Base-by-base conservation (phyloP, 345 rosid species). In the Brassica cretica region DNA sequence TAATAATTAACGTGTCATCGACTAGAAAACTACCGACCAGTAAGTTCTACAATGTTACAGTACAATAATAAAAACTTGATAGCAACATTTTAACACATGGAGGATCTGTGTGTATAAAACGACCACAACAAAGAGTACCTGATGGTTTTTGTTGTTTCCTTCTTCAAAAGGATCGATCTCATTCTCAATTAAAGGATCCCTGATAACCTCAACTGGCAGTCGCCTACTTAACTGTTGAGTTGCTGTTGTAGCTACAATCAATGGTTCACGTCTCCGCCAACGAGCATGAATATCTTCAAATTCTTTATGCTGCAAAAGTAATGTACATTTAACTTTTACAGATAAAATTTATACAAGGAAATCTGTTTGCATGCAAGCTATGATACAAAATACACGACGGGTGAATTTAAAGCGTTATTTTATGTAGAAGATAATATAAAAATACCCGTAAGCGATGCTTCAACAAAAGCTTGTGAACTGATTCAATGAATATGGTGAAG, bases 271-370 rank as follows among this genome's bases (percentile, higher is more conserved):
- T 81, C 85, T 89, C 70, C 87, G 85, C 76, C 89, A 87, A 55
- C 89, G 90, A 66, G 91, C 91, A 80, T 95, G 91, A 80, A 95
- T 90, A 83, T 95, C 98, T 79, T 90, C 97, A 82, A 95, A 95
- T 74, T 95, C 99, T 84, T 91, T 93, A 77, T 95, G 99, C 99
- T 93, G 91, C 60, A 84, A 75, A 83, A 30, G 64, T 24, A 74
- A 65, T 33, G 70, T 37, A 18, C 33, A 55, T 24, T 63, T 60
- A 65, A 70, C 64, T 55, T 53, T 35, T 14, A 64, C 25, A 65
- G 15, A 15, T 24, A 70, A 21, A 68, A 41, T 14, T 62, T 70
- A 55, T 76, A 63, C 19, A 58, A 66, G 3, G 73, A 33, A 24
- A 30, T 15, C n/a, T 16, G 4, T 27, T 37, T 56, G 18, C 60